Evolutionary conservation across 129 eudicot genomes (phyloP).

Genomic region (Lactuca saligna): DNA sequence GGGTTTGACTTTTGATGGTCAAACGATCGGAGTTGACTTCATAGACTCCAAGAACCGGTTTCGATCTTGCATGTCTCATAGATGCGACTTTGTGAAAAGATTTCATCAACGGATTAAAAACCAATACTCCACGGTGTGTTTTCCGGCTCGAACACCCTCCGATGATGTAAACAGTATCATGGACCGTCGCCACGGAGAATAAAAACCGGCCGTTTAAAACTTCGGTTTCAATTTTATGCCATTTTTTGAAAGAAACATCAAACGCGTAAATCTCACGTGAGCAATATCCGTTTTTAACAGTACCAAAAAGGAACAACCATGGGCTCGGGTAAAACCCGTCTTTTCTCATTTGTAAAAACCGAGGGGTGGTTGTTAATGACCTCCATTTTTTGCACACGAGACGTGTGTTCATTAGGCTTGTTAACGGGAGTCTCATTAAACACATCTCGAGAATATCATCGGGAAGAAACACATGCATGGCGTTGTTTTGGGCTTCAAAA

Average conservation of each 20-base stretch:
- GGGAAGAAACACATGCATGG: conserved; percentile 64
- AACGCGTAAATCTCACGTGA: conserved; percentile 78
- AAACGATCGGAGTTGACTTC: conserved; percentile 50
- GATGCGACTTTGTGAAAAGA: conserved; percentile 71
- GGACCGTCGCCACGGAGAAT: conserved; percentile 61
- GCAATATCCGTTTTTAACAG: conserved; percentile 64
- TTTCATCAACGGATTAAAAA: conserved; percentile 62
- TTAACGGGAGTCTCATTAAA: conserved; percentile 76
- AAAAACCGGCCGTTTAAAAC: conserved; percentile 69
- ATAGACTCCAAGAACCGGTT: conserved; percentile 65
- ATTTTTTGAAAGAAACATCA: conserved; percentile 59
- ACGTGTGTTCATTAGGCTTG: conserved; percentile 79
- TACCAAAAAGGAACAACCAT: conserved; percentile 80
- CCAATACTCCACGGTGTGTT: conserved; percentile 73
- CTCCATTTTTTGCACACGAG: conserved; percentile 95
- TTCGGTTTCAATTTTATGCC: conserved; percentile 64
- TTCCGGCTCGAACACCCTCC: conserved; percentile 90
- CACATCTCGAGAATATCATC: conserved; percentile 91
- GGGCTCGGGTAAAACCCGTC: conserved; percentile 58
- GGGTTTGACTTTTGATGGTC: conserved; percentile 41
- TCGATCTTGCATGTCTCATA: conserved; percentile 75
- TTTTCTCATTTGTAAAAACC: conserved; percentile 68
- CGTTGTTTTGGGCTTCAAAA: conserved; percentile 29
- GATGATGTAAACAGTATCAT: conserved; percentile 55
- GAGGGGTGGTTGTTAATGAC: conserved; percentile 51